phyloP scores from a whole-genome alignment of 192 early-diverging fungal species.

The Globomyces pollinis-pini region DNA sequence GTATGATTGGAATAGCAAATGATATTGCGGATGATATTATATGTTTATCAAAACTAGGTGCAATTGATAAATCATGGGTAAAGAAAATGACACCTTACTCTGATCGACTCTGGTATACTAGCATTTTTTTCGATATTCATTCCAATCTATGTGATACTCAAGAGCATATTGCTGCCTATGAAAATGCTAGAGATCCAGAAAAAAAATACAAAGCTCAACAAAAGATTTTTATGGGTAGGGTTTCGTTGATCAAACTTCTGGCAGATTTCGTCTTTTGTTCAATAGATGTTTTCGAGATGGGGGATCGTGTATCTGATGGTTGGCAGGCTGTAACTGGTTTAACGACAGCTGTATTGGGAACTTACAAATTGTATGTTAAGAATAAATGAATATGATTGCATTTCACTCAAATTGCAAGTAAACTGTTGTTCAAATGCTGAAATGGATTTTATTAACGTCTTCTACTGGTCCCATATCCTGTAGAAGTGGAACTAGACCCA shows the following conservation, averaged over 20 bases:
- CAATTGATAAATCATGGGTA: constrained; percentile 41
- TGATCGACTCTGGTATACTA: constrained; percentile 62
- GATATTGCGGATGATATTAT: constrained; percentile 69
- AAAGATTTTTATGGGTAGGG: constrained; percentile 45
- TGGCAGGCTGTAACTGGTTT: constrained; percentile 38
- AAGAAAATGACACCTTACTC: constrained; percentile 52
- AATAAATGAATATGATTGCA: constrained; percentile 11
- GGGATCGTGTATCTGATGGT: constrained; percentile 26
- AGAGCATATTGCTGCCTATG: constrained; percentile 15
- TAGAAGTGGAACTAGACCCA: background rate
- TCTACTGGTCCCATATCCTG: background rate
- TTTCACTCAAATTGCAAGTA: no score
- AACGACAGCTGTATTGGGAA: constrained; percentile 34
- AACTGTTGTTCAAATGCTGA: no score
- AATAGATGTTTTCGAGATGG: constrained; percentile 33
- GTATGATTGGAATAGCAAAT: constrained; percentile 49
- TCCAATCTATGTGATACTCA: constrained; percentile 35
- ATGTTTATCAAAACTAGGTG: constrained; percentile 62
- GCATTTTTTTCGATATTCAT: constrained; percentile 60
- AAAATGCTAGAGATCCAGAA: constrained; percentile 7
- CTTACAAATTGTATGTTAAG: constrained; percentile 39
- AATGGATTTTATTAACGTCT: background rate
- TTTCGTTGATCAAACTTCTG: constrained; percentile 56
- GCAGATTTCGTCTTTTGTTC: constrained; percentile 71
- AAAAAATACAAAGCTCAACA: constrained; percentile 17